Evolutionary conservation across 2,329 filamentous ascomycete species (phyloP).

Genomic region (Cladophialophora yegresii): DNA sequence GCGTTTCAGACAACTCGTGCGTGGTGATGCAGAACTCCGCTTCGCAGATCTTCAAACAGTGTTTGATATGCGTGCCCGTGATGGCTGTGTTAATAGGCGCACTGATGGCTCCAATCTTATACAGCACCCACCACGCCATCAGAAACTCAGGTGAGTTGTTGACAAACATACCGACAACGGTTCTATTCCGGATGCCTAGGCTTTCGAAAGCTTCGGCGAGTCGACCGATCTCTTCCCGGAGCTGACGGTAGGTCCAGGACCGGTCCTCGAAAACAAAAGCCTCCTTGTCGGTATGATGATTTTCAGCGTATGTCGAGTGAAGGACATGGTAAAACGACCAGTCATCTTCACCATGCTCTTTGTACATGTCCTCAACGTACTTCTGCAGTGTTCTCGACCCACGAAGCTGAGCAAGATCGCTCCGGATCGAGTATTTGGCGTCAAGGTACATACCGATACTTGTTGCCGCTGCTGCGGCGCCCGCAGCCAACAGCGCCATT

Average conservation of each 20-base stretch:
- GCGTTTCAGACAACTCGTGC: constrained; percentile 18
- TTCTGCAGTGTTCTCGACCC: constrained; percentile 42
- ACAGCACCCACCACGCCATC: constrained; percentile 47
- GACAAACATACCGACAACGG: constrained; percentile 51
- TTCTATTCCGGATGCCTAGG: constrained; percentile 46
- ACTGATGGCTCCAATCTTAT: constrained; percentile 54
- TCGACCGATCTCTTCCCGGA: constrained; percentile 58
- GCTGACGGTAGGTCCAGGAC: constrained; percentile 52
- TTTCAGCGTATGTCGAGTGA: constrained; percentile 59
- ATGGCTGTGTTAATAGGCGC: constrained; percentile 68
- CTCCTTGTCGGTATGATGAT: constrained; percentile 47
- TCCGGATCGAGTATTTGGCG: constrained; percentile 66
- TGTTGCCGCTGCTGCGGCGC: constrained; percentile 38
- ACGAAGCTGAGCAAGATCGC: constrained; percentile 59
- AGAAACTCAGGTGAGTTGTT: constrained; percentile 56
- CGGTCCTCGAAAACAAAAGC: constrained; percentile 53
- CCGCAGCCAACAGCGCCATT: constrained; percentile 23
- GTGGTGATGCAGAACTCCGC: constrained; percentile 54
- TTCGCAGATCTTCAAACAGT: constrained; percentile 63
- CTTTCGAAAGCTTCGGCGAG: constrained; percentile 63
- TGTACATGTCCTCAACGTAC: constrained; percentile 17
- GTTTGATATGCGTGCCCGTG: constrained; percentile 61
- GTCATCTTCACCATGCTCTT: constrained; percentile 47
- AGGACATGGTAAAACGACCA: constrained; percentile 64
- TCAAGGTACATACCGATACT: constrained; percentile 63